Base-by-base conservation (phyloP, 2,329 filamentous ascomycete species). In the Colletotrichum tamarilloi region DNA sequence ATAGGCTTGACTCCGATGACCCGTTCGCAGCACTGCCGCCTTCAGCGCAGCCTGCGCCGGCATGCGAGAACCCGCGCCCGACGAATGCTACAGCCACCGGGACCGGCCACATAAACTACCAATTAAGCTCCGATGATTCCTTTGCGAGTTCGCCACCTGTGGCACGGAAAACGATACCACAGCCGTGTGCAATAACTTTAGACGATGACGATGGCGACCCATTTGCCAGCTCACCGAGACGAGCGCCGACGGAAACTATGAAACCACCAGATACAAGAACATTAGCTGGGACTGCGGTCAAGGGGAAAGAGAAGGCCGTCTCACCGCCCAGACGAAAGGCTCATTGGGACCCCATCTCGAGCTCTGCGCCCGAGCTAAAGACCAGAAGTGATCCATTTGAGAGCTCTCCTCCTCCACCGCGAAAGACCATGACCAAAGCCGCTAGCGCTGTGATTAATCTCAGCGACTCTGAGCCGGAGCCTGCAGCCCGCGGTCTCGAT, bases 301-400 rank as follows among this genome's bases (percentile, higher is more conserved):
- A 73, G 24, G 62, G 71, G 3, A 75, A 76, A 42, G 12, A 63
- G 16, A 72, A 67, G 30, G 53, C 68, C 1, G 78, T 73, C 19
- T 57, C 75, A 6, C 71, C 77, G 5, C 16, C 38, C 3, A 82
- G 75, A 58, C 68, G 76, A 24, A 76, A 78, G 5, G 77, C 77
- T 3, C 79, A 80, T 0, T 88, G 86, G 86, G 86, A 88, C 76
- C 87, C 86, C 0, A 89, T 89, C 63, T 89, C 87, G 0, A 89
- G 87, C 77, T 89, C 86, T 1, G 87, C 86, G 4, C 87, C 87
- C 1, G 84, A 88, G 58, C 69, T 71, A 3, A 56, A 62, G 1
- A 1, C 32, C 6, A 60, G 67, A 5, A 52, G 46, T 19, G 67
- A 72, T 11, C 68, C 67, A 1, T 64, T 77, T 14, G 67, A 74